Evolutionary conservation across 495 filamentous ascomycete genomes (phyloP).

Genomic region (Trichoderma gamsii): DNA sequence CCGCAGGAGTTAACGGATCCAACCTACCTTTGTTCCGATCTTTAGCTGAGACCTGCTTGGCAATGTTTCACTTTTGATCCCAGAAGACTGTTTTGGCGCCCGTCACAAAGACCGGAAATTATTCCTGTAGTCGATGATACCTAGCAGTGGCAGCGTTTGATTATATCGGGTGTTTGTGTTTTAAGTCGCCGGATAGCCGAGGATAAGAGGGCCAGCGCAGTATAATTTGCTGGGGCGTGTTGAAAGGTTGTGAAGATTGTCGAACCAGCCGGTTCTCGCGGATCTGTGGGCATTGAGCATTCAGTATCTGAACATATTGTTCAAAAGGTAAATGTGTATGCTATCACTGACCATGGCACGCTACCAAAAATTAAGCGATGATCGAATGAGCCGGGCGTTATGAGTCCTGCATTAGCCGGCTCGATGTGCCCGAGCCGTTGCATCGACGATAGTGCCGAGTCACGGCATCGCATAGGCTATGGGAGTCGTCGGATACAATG

Average conservation of each 20-base stretch:
- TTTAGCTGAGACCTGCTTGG: neutral
- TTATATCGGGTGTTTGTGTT: neutral
- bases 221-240: neutral
- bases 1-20: neutral
- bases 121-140: neutral
- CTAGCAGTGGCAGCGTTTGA: neutral
- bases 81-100: neutral
- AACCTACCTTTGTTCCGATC: neutral
- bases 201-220: neutral
- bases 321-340: too few relatives aligned
- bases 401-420: too few relatives aligned
- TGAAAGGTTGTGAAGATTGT: neutral
- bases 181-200: neutral
- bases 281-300: too few relatives aligned
- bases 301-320: too few relatives aligned
- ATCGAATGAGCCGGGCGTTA: too few relatives aligned
- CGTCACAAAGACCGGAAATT: neutral
- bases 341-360: too few relatives aligned
- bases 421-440: too few relatives aligned
- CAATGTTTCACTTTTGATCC: constrained; percentile 2
- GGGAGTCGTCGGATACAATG: too few relatives aligned
- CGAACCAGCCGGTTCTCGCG: neutral
- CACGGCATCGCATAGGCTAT: too few relatives aligned
- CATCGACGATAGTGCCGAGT: too few relatives aligned
- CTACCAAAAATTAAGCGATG: too few relatives aligned